Conservation (phyloP, 768 basidiomycete genomes). For the Grammothele lineata region DNA sequence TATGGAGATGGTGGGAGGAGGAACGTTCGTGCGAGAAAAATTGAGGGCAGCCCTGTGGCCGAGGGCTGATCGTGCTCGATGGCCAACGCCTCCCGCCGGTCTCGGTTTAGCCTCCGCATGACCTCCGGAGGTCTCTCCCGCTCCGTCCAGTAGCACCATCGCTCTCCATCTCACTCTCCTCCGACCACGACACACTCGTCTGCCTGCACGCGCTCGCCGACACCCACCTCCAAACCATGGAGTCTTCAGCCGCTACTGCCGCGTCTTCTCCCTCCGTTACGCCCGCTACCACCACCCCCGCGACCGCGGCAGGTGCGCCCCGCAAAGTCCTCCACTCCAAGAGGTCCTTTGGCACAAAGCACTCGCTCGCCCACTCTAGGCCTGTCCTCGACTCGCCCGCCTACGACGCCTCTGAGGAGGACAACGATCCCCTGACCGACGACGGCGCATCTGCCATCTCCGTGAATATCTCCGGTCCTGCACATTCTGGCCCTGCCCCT, state of each 20-base stretch:
- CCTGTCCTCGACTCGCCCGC: constrained; percentile 23
- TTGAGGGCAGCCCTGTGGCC: not conserved
- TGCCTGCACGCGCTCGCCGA: not conserved
- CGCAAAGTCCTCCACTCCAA: constrained; percentile 37
- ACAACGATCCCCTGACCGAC: constrained; percentile 84
- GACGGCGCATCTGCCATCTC: constrained; percentile 54
- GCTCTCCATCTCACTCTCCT: not conserved
- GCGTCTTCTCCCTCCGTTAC: not conserved
- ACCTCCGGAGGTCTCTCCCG: too few species aligned
- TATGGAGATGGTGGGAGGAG: not conserved
- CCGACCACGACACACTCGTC: not conserved
- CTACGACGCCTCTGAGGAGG: constrained; percentile 68
- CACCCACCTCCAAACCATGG: not conserved
- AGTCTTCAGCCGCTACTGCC: not conserved
- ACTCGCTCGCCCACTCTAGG: constrained; percentile 16
- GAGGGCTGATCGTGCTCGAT: not conserved
- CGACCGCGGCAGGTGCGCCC: constrained; percentile 1
- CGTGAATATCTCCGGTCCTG: constrained; percentile 30
- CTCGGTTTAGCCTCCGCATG: too few species aligned
- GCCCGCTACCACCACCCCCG: not conserved
- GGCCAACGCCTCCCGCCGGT: too few species aligned
- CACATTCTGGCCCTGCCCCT: not conserved
- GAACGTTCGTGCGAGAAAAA: constrained; percentile 1
- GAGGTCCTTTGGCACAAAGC: constrained; percentile 56
- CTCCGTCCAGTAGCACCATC: not conserved